Percentiles rank a stretch among this genome's conserved stretches.
Evolutionary conservation across 768 basidiomycete species (phyloP).

Genomic region (Multifurca ochricompacta): DNA sequence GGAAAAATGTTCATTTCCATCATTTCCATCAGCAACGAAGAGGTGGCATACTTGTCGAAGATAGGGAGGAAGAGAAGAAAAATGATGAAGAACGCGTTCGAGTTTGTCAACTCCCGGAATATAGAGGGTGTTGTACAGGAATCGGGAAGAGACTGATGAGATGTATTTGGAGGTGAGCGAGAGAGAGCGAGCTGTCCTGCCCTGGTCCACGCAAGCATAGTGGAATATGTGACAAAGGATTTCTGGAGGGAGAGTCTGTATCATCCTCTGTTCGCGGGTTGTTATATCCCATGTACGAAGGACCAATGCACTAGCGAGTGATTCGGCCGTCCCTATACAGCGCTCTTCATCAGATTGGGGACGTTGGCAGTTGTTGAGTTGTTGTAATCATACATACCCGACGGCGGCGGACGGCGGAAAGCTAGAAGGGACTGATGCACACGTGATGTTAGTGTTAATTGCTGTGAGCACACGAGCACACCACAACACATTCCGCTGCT

Average conservation of each 20-base stretch:
- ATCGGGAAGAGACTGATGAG: constrained; percentile 1
- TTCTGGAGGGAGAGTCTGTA: constrained; percentile 12
- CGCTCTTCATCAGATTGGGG: too few species aligned
- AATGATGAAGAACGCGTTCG: background rate
- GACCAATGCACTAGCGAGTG: too few species aligned
- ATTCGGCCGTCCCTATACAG: too few species aligned
- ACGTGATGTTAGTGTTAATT: too few species aligned
- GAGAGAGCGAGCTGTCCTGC: constrained; percentile 12
- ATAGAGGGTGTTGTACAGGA: constrained; percentile 11
- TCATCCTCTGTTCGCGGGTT: too few species aligned
- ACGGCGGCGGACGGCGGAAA: too few species aligned
- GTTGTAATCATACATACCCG: too few species aligned
- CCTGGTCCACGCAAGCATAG: constrained; percentile 13
- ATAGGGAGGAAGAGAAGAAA: constrained; percentile 5
- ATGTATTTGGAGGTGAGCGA: constrained; percentile 10
- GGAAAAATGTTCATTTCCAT: background rate
- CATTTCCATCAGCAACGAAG: constrained; percentile 4
- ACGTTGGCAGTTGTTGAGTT: too few species aligned
- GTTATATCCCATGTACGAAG: too few species aligned
- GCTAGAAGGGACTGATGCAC: too few species aligned
- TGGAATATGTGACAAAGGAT: constrained; percentile 11
- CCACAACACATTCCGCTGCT: too few species aligned
- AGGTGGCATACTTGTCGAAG: constrained; percentile 11
- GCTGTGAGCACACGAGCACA: too few species aligned
- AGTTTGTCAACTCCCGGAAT: background rate